Base-by-base conservation (phyloP, 305 asterid species). In the Lippia alba region DNA sequence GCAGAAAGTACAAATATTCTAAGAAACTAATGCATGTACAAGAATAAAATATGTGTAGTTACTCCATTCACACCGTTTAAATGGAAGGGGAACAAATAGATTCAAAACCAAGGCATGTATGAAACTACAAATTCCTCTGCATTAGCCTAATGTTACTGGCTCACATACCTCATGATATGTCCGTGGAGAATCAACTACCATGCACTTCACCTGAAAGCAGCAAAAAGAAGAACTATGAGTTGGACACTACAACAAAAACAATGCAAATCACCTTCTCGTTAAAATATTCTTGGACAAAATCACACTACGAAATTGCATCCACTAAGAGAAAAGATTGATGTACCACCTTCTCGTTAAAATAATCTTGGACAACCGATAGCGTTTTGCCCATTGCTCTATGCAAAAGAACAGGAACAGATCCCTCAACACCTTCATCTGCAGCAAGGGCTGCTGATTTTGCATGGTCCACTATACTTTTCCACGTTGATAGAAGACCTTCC, bases 391-490 rank as follows among this genome's bases (percentile, higher is more conserved):
- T 92, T 62, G 98, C 97, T 75, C 83, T 85, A 77, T 95, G 98
- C 84, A 95, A 79, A 84, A 92, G 72, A 82, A 81, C 85, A 46
- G 99, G 99, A 79, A 89, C 79, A 75, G 99, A 97, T 75, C 96
- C 99, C 64, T 90, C 90, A 75, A 95, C 84, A 53, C 98, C 97
- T 90, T 90, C 99, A 71, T 92, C 94, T 55, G 97, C 97, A 70
- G 98, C 99, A 78, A 95, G 98, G 77, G 96, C 92, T 15, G 98
- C 92, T 73, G 97, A 92, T 76, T 82, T 90, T 57, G 96, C 99
- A 79, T 95, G 88, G 74, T 90, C 99, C 75, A 78, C 78, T 68
- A 90, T 89, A 76, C 82, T 80, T 80, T 90, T 92, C 99, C 98
- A 95, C 19, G 94, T 95, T 66, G 84, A 82, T 74, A 90, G 84